Evolutionary conservation across 441 rosid genomes (phyloP).

Genomic region (Isatis lusitanica): DNA sequence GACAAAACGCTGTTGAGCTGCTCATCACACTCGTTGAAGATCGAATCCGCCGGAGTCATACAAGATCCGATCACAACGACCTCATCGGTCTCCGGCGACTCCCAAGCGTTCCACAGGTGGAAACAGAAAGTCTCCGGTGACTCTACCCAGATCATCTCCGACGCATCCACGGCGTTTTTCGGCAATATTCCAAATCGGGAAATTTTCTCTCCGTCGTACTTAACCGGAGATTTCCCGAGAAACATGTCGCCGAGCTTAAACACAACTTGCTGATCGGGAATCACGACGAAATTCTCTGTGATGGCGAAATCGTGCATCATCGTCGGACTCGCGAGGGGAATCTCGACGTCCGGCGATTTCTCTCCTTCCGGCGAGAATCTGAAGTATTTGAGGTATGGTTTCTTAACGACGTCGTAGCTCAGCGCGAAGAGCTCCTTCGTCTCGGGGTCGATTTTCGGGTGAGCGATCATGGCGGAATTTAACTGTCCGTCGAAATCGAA

Average conservation of each 20-base stretch:
- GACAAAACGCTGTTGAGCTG: conserved; percentile 58
- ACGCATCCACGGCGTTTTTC: conserved; percentile 42
- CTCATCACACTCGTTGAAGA: conserved; percentile 77
- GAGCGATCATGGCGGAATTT: conserved; percentile 69
- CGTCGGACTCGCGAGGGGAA: conserved; percentile 59
- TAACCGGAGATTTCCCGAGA: conserved; percentile 71
- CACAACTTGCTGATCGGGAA: conserved; percentile 79
- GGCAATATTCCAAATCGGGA: conserved; percentile 67
- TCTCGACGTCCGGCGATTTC: conserved; percentile 72
- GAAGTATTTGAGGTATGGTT: conserved; percentile 72
- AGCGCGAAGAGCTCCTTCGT: conserved; percentile 63
- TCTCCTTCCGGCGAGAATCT: conserved; percentile 49
- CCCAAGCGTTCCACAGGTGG: conserved; percentile 90
- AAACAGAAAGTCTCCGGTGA: conserved; percentile 73
- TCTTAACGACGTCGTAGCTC: conserved; percentile 67
- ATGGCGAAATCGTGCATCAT: conserved; percentile 89
- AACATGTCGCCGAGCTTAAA: conserved; percentile 75
- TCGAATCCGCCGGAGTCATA: conserved; percentile 88
- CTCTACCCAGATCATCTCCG: conserved; percentile 68
- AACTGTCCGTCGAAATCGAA: conserved; percentile 58
- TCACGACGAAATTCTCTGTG: conserved; percentile 65
- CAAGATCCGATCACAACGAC: conserved; percentile 80
- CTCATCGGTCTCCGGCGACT: conserved; percentile 69
- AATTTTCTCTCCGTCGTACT: conserved; percentile 58
- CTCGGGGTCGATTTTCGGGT: conserved; percentile 69